Conservation (phyloP, 495 filamentous ascomycete genomes). For the Peziza echinospora region DNA sequence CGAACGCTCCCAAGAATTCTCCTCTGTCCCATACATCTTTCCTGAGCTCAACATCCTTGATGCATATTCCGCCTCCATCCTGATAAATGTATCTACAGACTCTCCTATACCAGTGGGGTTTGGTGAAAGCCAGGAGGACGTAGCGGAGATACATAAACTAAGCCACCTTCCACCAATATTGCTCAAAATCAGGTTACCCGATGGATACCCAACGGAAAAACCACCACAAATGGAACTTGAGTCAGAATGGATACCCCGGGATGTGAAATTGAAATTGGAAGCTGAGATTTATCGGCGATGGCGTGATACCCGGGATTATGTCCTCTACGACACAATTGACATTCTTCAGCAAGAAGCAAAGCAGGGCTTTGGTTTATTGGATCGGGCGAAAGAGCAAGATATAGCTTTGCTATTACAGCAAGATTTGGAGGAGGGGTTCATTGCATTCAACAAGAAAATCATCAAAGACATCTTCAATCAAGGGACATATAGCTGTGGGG, state of each 20-base stretch:
- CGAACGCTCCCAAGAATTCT: conserved; percentile 51
- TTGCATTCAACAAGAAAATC: conserved; percentile 17
- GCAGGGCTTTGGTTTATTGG: conserved; percentile 50
- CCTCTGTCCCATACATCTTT: conserved; percentile 67
- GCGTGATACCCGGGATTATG: conserved; percentile 63
- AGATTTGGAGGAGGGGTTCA: conserved; percentile 45
- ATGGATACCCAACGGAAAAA: conserved; percentile 46
- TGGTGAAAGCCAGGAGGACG: conserved; percentile 2
- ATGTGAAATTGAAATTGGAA: conserved; percentile 35
- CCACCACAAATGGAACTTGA: conserved; percentile 44
- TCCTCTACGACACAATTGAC: conserved; percentile 74
- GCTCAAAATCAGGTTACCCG: conserved; percentile 47
- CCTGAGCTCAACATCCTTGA: conserved; percentile 52
- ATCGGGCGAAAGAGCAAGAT: conserved; percentile 23
- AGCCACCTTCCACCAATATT: conserved; percentile 49
- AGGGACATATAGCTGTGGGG: conserved; percentile 71
- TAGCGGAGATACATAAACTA: conserved; percentile 5
- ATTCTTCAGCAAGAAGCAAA: conserved; percentile 63
- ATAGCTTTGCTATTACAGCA: conserved; percentile 31
- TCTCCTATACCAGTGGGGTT: conserved; percentile 50
- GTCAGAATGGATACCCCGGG: conserved; percentile 47
- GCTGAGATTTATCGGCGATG: conserved; percentile 43
- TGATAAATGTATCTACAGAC: conserved; percentile 49
- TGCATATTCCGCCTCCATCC: conserved; percentile 43
- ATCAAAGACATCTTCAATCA: conserved; percentile 44